phyloP scores from a whole-genome alignment of 2,329 filamentous ascomycete species.

The Blumeria graminis region DNA sequence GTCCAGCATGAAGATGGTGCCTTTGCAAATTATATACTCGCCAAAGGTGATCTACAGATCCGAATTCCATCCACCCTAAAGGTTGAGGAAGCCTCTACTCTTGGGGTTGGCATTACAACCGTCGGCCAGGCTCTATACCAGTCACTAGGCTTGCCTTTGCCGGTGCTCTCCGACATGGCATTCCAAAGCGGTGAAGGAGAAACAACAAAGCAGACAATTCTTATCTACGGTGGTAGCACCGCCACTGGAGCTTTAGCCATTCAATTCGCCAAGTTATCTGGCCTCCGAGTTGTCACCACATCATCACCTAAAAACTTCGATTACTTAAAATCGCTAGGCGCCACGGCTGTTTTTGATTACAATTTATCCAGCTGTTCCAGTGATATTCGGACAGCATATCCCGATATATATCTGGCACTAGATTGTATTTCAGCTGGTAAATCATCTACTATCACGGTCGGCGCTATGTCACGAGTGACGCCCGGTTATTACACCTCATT shows the following conservation, averaged over 20 bases:
- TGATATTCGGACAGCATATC: too few relatives aligned
- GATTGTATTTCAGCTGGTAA: slow-evolving; percentile 3
- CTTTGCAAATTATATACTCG: slow-evolving; percentile 12
- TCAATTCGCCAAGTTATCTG: slow-evolving; percentile 22
- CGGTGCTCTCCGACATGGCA: slow-evolving; percentile 8
- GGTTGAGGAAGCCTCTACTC: slow-evolving; percentile 21
- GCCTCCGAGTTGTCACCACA: slow-evolving; percentile 19
- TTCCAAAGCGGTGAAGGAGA: slow-evolving; percentile 10
- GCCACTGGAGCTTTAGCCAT: slow-evolving; percentile 25
- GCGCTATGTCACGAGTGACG: slow-evolving; percentile 15
- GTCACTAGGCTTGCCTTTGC: slow-evolving; percentile 21
- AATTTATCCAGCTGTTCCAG: slow-evolving; percentile 5
- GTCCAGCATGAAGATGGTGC: slow-evolving; percentile 19
- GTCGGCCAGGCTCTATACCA: slow-evolving; percentile 26
- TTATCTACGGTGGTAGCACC: slow-evolving; percentile 27
- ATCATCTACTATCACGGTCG: slow-evolving; percentile 17
- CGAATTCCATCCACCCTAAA: slow-evolving; percentile 22
- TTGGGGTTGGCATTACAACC: slow-evolving; percentile 11
- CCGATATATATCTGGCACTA: too few relatives aligned
- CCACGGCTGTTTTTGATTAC: slow-evolving; percentile 12
- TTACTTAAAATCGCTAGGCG: slow-evolving; percentile 22
- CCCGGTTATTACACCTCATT: slow-evolving; percentile 19
- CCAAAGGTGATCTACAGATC: slow-evolving; percentile 19
- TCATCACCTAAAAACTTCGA: slow-evolving; percentile 24
- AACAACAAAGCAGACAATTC: slow-evolving; percentile 18